Percentiles rank a stretch among this genome's conserved stretches.
Conservation (phyloP, 2,329 filamentous ascomycete species). For the Elsinoe perseae region DNA sequence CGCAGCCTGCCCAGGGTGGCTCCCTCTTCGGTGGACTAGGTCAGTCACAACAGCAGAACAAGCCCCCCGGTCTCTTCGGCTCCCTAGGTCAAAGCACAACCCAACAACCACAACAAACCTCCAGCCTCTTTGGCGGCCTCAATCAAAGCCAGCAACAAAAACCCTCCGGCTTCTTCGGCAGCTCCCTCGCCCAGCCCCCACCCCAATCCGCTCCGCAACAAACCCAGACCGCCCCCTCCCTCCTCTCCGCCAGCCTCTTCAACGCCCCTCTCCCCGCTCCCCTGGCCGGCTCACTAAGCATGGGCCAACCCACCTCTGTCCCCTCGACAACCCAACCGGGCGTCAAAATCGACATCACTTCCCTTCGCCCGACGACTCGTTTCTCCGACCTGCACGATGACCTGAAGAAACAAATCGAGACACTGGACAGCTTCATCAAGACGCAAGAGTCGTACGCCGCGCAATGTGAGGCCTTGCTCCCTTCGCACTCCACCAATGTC, state of each 20-base stretch:
- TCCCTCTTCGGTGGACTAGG: constrained; percentile 25
- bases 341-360: constrained; percentile 69
- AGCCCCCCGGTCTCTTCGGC: constrained; percentile 30
- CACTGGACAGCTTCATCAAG: constrained; percentile 72
- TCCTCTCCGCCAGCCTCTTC: constrained; percentile 24
- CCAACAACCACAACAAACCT: constrained; percentile 10
- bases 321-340: constrained; percentile 51
- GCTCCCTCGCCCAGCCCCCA: constrained; percentile 18
- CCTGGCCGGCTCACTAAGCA: constrained; percentile 29
- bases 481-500: constrained; percentile 55
- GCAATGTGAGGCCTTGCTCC: constrained; percentile 61
- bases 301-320: constrained; percentile 40
- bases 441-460: constrained; percentile 68
- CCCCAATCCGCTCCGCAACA: constrained; percentile 24
- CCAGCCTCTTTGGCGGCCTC: constrained; percentile 19
- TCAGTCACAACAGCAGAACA: constrained; percentile 18
- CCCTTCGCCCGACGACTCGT: constrained; percentile 77
- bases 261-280: constrained; percentile 20
- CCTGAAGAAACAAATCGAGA: constrained; percentile 68
- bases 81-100: constrained; percentile 17
- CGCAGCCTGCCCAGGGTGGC: constrained; percentile 21
- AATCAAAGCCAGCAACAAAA: constrained; percentile 22
- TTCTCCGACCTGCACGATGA: constrained; percentile 84
- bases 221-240: constrained; percentile 25
- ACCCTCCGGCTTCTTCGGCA: constrained; percentile 30